Evolutionary conservation across 2,329 filamentous ascomycete genomes (phyloP).

Genomic region (Hymenoscyphus linearis): DNA sequence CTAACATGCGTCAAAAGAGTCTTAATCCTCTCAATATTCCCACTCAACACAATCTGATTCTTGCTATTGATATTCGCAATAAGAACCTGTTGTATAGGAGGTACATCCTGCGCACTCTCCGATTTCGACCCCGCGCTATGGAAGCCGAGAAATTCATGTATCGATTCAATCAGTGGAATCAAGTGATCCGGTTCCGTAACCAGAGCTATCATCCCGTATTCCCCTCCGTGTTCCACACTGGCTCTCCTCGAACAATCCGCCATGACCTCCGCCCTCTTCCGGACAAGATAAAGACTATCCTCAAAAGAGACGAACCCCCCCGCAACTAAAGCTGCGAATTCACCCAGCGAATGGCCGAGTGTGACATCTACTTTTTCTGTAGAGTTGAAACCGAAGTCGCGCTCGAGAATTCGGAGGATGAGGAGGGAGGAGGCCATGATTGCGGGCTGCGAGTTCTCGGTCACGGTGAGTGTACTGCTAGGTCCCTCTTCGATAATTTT

Average conservation of each 20-base stretch:
- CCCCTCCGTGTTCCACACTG: conserved; percentile 62
- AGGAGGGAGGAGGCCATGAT: conserved; percentile 94
- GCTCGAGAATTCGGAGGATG: conserved; percentile 80
- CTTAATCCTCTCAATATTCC: conserved; percentile 76
- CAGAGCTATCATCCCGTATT: conserved; percentile 91
- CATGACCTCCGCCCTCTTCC: conserved; percentile 77
- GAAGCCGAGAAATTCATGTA: conserved; percentile 73
- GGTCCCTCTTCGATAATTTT: conserved; percentile 75
- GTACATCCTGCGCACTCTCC: conserved; percentile 61
- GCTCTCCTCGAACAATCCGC: conserved; percentile 66
- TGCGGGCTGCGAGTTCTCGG: conserved; percentile 85
- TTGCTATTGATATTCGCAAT: conserved; percentile 95
- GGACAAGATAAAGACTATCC: conserved; percentile 73
- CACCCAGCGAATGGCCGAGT: conserved; percentile 85
- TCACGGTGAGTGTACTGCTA: conserved; percentile 69
- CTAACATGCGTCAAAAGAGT: conserved; percentile 77
- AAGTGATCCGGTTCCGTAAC: conserved; percentile 82
- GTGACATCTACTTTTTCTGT: conserved; percentile 71
- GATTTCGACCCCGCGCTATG: conserved; percentile 59
- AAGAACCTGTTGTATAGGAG: conserved; percentile 77
- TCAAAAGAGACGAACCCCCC: conserved; percentile 73
- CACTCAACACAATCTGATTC: conserved; percentile 92
- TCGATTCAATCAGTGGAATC: conserved; percentile 60
- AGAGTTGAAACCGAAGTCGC: conserved; percentile 74
- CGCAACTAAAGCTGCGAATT: conserved; percentile 86